phyloP scores from a whole-genome alignment of 345 rosid species.

The Camelina hispida region DNA sequence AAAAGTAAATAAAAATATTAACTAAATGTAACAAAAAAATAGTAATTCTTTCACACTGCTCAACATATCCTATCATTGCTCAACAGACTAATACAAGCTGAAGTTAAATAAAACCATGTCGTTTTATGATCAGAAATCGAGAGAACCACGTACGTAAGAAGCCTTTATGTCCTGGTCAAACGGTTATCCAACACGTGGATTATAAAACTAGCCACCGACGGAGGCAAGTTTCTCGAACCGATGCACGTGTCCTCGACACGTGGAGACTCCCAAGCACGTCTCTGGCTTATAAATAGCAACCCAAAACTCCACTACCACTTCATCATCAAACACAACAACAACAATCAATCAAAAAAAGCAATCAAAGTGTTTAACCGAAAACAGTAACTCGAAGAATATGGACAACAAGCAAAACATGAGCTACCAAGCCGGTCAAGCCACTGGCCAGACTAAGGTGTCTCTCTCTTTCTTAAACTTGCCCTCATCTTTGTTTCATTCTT shows the following conservation, averaged over 20 bases:
- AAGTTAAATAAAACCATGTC: not conserved
- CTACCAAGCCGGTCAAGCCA: constrained; percentile 61
- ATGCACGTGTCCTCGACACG: constrained; percentile 35
- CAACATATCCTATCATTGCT: too few species aligned
- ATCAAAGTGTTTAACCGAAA: not conserved
- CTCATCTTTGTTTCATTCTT: too few species aligned
- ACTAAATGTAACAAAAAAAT: too few species aligned
- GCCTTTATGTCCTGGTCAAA: constrained; percentile 35
- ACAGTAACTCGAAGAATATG: constrained; percentile 23
- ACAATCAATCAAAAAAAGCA: constrained; percentile 16
- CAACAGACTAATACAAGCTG: too few species aligned
- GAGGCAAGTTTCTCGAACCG: constrained; percentile 23
- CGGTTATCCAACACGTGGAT: constrained; percentile 27
- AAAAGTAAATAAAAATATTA: too few species aligned
- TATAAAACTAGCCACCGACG: constrained; percentile 5
- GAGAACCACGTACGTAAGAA: constrained; percentile 23
- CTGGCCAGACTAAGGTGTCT: constrained; percentile 62
- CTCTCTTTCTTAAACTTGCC: not conserved
- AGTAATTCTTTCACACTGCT: too few species aligned
- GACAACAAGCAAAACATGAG: constrained; percentile 53
- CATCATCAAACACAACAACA: constrained; percentile 19
- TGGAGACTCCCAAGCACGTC: constrained; percentile 30
- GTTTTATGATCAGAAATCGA: not conserved
- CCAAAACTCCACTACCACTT: not conserved
- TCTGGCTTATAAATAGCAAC: constrained; percentile 26